phyloP scores from a whole-genome alignment of 108 stramenopile species.

The Poteriospumella lacustris region DNA sequence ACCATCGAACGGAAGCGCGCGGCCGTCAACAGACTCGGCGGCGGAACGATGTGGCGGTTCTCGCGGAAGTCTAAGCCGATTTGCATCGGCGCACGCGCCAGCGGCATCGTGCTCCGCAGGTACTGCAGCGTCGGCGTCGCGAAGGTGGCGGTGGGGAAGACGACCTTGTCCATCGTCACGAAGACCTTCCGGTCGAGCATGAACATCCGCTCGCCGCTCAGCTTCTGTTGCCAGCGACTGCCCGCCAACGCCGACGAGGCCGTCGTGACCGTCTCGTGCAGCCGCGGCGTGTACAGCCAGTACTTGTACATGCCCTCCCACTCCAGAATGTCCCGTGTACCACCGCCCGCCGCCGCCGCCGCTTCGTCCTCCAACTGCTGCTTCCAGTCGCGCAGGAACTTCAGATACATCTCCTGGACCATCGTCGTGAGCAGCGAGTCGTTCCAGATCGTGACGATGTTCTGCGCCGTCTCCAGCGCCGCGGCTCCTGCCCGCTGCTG shows the following conservation, averaged over 20 bases:
- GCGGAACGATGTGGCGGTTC: neutral
- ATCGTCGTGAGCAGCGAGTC: neutral
- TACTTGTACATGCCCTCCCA: constrained; percentile 1
- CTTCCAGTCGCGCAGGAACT: neutral
- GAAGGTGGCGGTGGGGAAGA: neutral
- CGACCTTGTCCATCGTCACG: neutral
- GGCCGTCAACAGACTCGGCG: neutral
- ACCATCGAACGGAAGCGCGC: neutral
- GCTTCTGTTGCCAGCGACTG: neutral
- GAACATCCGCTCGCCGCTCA: neutral
- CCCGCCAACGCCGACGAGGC: neutral
- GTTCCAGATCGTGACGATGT: neutral
- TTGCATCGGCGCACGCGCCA: neutral
- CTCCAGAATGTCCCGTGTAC: neutral
- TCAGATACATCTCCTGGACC: neutral
- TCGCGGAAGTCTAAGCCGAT: neutral
- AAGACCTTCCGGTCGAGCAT: neutral
- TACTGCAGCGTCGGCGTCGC: neutral
- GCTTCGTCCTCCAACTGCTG: neutral
- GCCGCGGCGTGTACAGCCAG: neutral
- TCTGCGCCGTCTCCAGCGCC: neutral
- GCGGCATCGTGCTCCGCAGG: neutral
- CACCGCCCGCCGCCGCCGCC: neutral
- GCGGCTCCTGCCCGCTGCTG: too few relatives aligned
- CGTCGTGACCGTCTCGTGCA: neutral